Evolutionary conservation across 1,284 basidiomycete genomes (phyloP).

Genomic region (Cystobasidium sp.): DNA sequence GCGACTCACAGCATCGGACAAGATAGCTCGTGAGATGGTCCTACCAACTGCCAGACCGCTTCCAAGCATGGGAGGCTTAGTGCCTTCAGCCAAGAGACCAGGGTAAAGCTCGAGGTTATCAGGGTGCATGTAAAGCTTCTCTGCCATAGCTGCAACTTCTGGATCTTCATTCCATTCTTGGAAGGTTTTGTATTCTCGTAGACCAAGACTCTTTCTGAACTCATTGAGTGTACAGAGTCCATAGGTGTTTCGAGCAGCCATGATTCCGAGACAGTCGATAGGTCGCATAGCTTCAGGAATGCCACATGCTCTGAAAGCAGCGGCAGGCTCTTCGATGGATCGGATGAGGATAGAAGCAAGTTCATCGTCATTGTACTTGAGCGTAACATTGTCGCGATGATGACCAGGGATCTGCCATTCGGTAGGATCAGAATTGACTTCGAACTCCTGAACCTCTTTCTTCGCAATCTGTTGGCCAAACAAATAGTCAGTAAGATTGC

Average conservation of each 20-base stretch:
- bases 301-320: slow-evolving; percentile 75
- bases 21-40: slow-evolving; percentile 82
- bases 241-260: slow-evolving; percentile 53
- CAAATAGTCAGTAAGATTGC: too few relatives aligned
- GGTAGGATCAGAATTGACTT: slow-evolving; percentile 58
- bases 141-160: slow-evolving; percentile 69
- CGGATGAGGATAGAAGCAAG: slow-evolving; percentile 71
- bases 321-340: slow-evolving; percentile 73
- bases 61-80: slow-evolving; percentile 71
- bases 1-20: slow-evolving; percentile 73
- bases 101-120: slow-evolving; percentile 77
- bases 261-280: slow-evolving; percentile 52
- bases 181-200: slow-evolving; percentile 48
- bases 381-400: slow-evolving; percentile 64
- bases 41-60: slow-evolving; percentile 62
- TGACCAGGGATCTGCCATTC: slow-evolving; percentile 69
- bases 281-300: slow-evolving; percentile 69
- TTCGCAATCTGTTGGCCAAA: slow-evolving; percentile 8
- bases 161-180: slow-evolving; percentile 78
- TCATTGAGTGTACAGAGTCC: slow-evolving; percentile 84
- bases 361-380: slow-evolving; percentile 70
- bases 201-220: slow-evolving; percentile 61
- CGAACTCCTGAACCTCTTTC: slow-evolving; percentile 4
- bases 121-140: slow-evolving; percentile 75
- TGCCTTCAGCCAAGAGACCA: slow-evolving; percentile 64